Evolutionary conservation across 1,284 basidiomycete genomes (phyloP), one percentile per base, ranked within the genome.

Genomic region (Moesziomyces sp.): DNA sequence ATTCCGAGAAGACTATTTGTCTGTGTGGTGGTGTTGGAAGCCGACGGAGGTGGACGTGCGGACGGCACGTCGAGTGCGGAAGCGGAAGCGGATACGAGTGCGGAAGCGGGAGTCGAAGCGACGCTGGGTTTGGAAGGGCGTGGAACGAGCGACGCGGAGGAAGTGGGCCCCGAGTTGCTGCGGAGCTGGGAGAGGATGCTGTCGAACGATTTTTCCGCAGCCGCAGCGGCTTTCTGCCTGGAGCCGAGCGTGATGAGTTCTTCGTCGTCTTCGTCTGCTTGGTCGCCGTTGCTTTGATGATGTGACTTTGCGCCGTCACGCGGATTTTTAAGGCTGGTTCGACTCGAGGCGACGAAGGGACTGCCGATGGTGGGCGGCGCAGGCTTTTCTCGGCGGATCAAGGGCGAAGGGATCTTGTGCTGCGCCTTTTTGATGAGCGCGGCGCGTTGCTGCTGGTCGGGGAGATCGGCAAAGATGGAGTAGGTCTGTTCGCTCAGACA

Each of bases 401-500:
- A 67, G 14, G 73, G 73, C 13, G 73, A 71, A 7, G 67, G 52
- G 21, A 75, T 40, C 54, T 75, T 75, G 34, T 21, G 43, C 2
- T 38, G 59, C 0, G 67, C 67, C 21, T 56, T 54, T 21, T 52
- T 19, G 57, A 75, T 58, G n/a, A 71, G 51, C 9, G 61, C 35
- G 1, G 47, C 28, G 14, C 73, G 67, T 30, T 54, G 40, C 1
- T 38, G 23, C 21, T 59, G 23, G n/a, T 50, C n/a, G 0, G 65
- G 71, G n/a, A 67, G 47, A 24, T 51, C 53, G 13, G 58, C 54
- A 43, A 63, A 66, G 52, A 78, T 74, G n/a, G 74, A 71, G 52
- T 81, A 81, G 43, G 26, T 51, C 24, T 64, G 58, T 50, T 79
- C 77, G 42, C 61, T 64, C 18, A 81, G 47, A 35, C 75, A 71